These are phyloP conservation scores for Salix caprea DNA, from an alignment of 345 rosid species.

Conservation along the genomic window DNA sequence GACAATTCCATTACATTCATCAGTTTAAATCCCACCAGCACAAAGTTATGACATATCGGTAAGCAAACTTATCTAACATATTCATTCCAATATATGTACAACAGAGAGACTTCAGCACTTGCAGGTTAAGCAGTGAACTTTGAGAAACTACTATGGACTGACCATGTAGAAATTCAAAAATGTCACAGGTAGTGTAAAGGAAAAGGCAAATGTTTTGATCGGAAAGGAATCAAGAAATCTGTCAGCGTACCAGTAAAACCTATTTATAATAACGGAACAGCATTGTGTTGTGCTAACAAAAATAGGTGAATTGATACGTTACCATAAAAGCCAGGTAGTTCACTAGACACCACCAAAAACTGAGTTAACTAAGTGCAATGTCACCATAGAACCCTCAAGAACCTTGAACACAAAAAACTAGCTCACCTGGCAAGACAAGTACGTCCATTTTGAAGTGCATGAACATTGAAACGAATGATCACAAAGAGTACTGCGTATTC, in stretches of 20 bases:
- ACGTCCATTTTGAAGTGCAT: slow-evolving; percentile 92
- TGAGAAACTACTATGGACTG: too few species aligned
- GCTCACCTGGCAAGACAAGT: slow-evolving; percentile 81
- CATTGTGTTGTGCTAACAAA: too few species aligned
- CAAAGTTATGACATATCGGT: not conserved
- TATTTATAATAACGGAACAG: too few species aligned
- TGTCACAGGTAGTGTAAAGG: too few species aligned
- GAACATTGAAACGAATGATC: slow-evolving; percentile 95
- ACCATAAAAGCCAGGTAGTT: not conserved
- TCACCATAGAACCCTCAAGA: not conserved
- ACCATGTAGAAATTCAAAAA: too few species aligned
- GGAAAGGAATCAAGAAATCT: too few species aligned
- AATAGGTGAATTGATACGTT: not conserved
- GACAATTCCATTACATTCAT: not conserved
- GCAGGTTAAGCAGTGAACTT: too few species aligned
- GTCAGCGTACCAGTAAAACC: too few species aligned
- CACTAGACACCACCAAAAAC: not conserved
- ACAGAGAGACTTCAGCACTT: too few species aligned
- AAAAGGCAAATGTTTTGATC: too few species aligned
- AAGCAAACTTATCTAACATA: not conserved
- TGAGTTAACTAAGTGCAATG: not conserved
- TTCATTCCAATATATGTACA: not conserved
- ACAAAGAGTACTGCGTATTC: slow-evolving; percentile 74
- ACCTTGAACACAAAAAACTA: slow-evolving; percentile 3
- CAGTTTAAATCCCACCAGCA: not conserved